phyloP scores from a whole-genome alignment of 2,329 filamentous ascomycete species.

The Ceratocystiopsis minuta region DNA sequence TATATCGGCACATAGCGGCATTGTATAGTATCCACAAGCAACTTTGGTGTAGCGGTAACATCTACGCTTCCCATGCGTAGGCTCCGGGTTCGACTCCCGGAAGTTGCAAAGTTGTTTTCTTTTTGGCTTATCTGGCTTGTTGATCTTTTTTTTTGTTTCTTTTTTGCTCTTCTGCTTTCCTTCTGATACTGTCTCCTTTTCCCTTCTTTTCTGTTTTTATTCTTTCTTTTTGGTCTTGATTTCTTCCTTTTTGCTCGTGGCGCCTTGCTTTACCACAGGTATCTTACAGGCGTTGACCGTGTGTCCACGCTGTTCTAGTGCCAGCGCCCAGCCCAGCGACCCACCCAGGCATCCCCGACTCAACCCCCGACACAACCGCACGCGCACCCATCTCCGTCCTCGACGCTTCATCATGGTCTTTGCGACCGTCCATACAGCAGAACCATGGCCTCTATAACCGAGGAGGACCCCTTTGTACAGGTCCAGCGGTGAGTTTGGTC shows the following conservation, averaged over 20 bases:
- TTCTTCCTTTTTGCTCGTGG: neutral
- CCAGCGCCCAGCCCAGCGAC: too few species aligned
- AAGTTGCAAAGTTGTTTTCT: slow-evolving; percentile 9
- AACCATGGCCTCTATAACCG: slow-evolving; percentile 53
- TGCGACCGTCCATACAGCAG: slow-evolving; percentile 19
- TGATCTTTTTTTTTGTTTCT: neutral
- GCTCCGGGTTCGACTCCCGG: slow-evolving; percentile 15
- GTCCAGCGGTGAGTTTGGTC: slow-evolving; percentile 43
- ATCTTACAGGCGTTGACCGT: too few species aligned
- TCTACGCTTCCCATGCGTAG: slow-evolving; percentile 14
- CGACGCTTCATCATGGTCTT: too few species aligned
- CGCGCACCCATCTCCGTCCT: too few species aligned
- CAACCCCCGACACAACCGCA: too few species aligned
- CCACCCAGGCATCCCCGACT: too few species aligned
- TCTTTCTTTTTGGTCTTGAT: neutral
- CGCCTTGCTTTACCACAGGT: too few species aligned
- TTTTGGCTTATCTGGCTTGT: neutral
- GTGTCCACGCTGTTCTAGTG: too few species aligned
- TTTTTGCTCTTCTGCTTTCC: neutral
- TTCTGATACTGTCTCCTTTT: neutral
- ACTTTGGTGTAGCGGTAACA: slow-evolving; percentile 15
- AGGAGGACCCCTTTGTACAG: slow-evolving; percentile 54
- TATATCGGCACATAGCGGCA: neutral
- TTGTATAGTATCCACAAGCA: slow-evolving; percentile 2
- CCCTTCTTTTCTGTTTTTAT: neutral